Evolutionary conservation across 169 alveolate species (phyloP).

Genomic region (Eimeria zaria): DNA sequence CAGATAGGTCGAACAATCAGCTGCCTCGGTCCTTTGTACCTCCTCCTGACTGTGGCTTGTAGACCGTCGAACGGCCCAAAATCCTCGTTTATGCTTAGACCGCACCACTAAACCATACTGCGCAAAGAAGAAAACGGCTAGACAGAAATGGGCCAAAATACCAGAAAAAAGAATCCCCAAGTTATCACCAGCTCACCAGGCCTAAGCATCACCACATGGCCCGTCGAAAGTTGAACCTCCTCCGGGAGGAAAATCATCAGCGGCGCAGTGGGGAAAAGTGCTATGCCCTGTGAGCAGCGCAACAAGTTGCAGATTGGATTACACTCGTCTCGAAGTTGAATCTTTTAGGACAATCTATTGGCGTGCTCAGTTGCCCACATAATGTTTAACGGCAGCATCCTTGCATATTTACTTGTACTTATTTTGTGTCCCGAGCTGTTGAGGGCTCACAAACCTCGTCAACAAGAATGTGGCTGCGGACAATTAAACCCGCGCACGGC

Average conservation of each 20-base stretch:
- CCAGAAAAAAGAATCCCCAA: not conserved
- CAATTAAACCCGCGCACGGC: slow-evolving; percentile 38
- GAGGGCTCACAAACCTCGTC: slow-evolving; percentile 36
- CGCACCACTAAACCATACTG: not conserved
- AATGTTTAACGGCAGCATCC: not conserved
- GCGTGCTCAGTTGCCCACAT: not conserved
- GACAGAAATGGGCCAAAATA: not conserved
- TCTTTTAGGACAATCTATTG: not conserved
- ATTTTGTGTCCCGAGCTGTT: not conserved
- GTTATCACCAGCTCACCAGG: slow-evolving; percentile 34
- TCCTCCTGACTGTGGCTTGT: not conserved
- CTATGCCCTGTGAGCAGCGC: slow-evolving; percentile 16
- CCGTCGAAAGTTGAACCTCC: slow-evolving; percentile 52
- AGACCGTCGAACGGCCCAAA: not conserved
- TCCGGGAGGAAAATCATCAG: slow-evolving; percentile 49
- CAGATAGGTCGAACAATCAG: not conserved
- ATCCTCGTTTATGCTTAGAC: not conserved
- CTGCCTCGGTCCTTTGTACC: not conserved
- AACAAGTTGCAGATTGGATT: not conserved
- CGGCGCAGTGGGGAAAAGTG: slow-evolving; percentile 23
- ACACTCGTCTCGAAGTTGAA: not conserved
- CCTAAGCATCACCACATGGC: slow-evolving; percentile 32
- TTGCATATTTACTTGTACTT: not conserved
- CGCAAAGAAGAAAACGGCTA: not conserved
- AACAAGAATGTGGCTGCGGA: slow-evolving; percentile 60